A percentile compares a stretch with the other conserved stretches of the same genome.
phyloP scores from a whole-genome alignment of 1,139 yeast species.

The Candida gigantensis region DNA sequence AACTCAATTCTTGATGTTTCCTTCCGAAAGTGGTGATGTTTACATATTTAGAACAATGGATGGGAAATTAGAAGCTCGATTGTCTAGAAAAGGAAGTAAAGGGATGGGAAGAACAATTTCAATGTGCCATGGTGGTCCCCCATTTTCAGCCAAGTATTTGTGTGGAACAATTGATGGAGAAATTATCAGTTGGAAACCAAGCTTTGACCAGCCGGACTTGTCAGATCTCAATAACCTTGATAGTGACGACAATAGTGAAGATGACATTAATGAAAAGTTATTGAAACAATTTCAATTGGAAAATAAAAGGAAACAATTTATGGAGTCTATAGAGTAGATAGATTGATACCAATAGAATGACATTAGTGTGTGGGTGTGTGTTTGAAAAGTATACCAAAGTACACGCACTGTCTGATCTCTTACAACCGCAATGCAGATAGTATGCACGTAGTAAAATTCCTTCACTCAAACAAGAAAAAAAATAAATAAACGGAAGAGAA shows the following conservation, averaged over 20 bases:
- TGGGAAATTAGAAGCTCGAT: conserved; percentile 61
- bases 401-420: no score
- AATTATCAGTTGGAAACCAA: conserved; percentile 53
- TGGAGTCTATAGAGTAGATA: conserved; percentile 7
- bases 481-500: no score
- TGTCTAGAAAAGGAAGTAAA: conserved; percentile 39
- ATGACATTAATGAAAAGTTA: conserved; percentile 11
- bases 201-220: conserved; percentile 21
- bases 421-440: no score
- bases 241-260: conserved; percentile 10
- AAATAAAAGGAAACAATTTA: conserved; percentile 10
- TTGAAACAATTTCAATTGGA: conserved; percentile 10
- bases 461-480: no score
- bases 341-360: no score
- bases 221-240: conserved; percentile 10
- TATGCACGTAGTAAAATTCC: no score
- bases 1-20: conserved; percentile 61
- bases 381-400: no score
- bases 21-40: conserved; percentile 80
- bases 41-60: conserved; percentile 61
- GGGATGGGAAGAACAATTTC: conserved; percentile 47
- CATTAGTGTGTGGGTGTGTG: no score
- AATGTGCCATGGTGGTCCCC: conserved; percentile 50
- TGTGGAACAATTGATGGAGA: conserved; percentile 64
- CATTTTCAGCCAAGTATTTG: conserved; percentile 38